Base-by-base conservation (phyloP, 345 rosid genomes). In the Lepidium aucheri region DNA sequence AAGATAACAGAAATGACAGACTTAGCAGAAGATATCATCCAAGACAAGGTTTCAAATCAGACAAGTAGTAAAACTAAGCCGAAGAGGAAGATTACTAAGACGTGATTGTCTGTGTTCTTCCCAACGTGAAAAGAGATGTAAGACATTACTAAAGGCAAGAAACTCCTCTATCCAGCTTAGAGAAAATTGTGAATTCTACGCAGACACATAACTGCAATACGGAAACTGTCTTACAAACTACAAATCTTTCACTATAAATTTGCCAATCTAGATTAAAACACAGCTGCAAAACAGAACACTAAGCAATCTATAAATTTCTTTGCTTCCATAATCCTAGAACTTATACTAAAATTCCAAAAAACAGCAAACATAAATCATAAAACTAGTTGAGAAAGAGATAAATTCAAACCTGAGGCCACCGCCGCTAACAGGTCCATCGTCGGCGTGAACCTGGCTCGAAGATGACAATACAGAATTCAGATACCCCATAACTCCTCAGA, bases 341-440 rank as follows among this genome's bases (percentile, higher is more conserved):
- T 18, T 15, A 16, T 49, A 4, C 3, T 0, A 4, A 15, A n/a
- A 63, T 36, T 26, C 41, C 36, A 17, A 4, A 42, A 28, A 7
- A 33, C 8, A 60, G 4, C 3, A 28, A 28, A 43, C 15, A 17
- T 14, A 55, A 7, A 63, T 42, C 40, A 8, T 44, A 22, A 62
- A 76, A 56, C 73, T 63, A 63, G 55, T 28, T 50, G 0, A 13
- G 8, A 43, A 24, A 10, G 3, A 14, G 10, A 32, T 18, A 34
- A 51, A 15, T 35, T 16, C 3, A 28, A 65, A 94, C 99, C 99
- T 94, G 71, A 85, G 90, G 38, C 99, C 97, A 0, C 99, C 96
- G 41, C 99, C 99, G 70, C 89, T 85, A 13, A 83, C 96, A 18
- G 92, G 97, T 36, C 80, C 83, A 52, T 88, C 92, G 50, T 84